Evolutionary conservation across 1,139 yeast genomes (phyloP), one percentile per base, ranked within the genome.

Genomic region (Pichia sp.): DNA sequence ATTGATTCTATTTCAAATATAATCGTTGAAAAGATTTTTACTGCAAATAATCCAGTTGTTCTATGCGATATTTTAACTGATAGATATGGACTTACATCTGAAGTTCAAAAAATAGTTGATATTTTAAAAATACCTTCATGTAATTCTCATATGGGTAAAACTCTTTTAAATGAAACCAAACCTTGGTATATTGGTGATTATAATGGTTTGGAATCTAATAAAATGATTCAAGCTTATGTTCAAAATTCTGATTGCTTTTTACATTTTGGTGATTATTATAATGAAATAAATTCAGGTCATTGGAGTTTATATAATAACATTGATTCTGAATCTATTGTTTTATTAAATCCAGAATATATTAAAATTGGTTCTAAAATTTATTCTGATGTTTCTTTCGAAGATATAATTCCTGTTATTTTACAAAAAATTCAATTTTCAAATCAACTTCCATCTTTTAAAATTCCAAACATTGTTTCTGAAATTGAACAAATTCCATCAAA

Each of bases 51-150:
- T 27, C 94, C 96, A 10, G 74, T 82, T 4, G 63, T 87, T 26
- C 59, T 86, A 41, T 83, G 76, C 11, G 96, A 87, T 59, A 72
- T 79, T 16, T 70, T 84, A 48, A 71, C 82, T 12, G 74, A 78
- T 46, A 73, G 92, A 49, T 79, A 73, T 55, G 70, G 71, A 22
- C 66, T 67, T 32, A 67, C 71, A 30, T 56, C 60, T 2, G 53
- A 63, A 12, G 65, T 82, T 37, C 68, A 70, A 48, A 52, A 65
- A 28, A 67, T 87, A 34, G 70, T 83, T 24, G 61, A 67, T 7
- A 59, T 60, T 41, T 66, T 79, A 11, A 55, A 67, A 22, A 61
- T 78, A 44, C 72, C 74, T 51, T 66, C 71, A 43, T 74, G 64
- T 55, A 65, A 74, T 24, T 68, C 81, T 2, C 63, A 64, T 28